Conservation (phyloP, 371 early-diverging fungal species). For the Mucor piriformis region DNA sequence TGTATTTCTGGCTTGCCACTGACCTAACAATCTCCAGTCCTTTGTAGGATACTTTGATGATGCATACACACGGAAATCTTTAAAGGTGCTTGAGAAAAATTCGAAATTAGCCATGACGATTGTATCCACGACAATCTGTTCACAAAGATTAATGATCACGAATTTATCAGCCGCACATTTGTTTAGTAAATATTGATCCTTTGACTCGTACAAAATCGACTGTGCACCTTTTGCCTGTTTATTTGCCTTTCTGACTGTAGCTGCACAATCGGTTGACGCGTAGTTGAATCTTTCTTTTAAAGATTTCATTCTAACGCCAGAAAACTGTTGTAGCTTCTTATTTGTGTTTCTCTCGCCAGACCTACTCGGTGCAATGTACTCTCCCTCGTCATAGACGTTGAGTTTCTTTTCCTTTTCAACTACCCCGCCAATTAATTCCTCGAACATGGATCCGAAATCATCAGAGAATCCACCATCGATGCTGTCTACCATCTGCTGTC, state of each 20-base stretch:
- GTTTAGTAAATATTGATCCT: slow-evolving; percentile 94
- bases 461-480: slow-evolving; percentile 52
- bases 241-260: slow-evolving; percentile 83
- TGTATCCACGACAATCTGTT: slow-evolving; percentile 90
- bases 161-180: slow-evolving; percentile 81
- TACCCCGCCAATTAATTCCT: slow-evolving; percentile 21
- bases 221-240: slow-evolving; percentile 81
- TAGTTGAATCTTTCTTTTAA: slow-evolving; percentile 89
- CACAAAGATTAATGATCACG: slow-evolving; percentile 92
- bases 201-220: slow-evolving; percentile 84
- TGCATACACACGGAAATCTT: slow-evolving; percentile 80
- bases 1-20: slow-evolving; percentile 82
- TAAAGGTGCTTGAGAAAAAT: slow-evolving; percentile 94
- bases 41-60: slow-evolving; percentile 83
- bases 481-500: slow-evolving; percentile 49
- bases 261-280: slow-evolving; percentile 94
- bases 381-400: slow-evolving; percentile 36
- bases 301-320: slow-evolving; percentile 40
- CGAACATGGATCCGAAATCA: slow-evolving; percentile 55
- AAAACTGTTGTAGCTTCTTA: slow-evolving; percentile 25
- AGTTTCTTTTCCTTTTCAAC: slow-evolving; percentile 19
- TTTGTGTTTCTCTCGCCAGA: not conserved
- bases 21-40: slow-evolving; percentile 82
- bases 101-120: slow-evolving; percentile 93
- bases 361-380: slow-evolving; percentile 36